phyloP scores from a whole-genome alignment of 805 yeast species.

The Cyberlindnera saturnus region DNA sequence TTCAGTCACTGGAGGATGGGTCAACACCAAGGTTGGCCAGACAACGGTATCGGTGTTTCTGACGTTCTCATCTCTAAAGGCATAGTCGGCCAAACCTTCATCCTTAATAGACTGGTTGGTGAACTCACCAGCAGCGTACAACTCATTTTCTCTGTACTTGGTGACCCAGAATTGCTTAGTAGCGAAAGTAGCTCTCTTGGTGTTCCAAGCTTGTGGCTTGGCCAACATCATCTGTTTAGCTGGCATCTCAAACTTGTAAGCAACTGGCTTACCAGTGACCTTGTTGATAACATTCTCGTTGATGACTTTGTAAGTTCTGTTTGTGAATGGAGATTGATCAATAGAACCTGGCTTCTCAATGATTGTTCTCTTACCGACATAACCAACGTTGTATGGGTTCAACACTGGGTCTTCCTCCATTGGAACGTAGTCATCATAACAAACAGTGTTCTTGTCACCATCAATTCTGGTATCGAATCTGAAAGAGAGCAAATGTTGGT shows the following conservation, averaged over 20 bases:
- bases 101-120: conserved; percentile 73
- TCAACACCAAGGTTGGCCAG: conserved; percentile 78
- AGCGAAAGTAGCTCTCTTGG: conserved; percentile 67
- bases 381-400: conserved; percentile 70
- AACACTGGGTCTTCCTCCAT: conserved; percentile 46
- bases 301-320: conserved; percentile 67
- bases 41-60: conserved; percentile 73
- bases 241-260: conserved; percentile 67
- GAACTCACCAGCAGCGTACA: conserved; percentile 81
- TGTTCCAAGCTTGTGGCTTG: conserved; percentile 54
- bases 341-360: conserved; percentile 67
- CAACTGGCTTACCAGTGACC: conserved; percentile 65
- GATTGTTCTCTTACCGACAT: conserved; percentile 52
- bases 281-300: conserved; percentile 70
- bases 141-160: conserved; percentile 64
- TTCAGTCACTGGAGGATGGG: conserved; percentile 78
- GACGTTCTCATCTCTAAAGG: conserved; percentile 57
- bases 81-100: conserved; percentile 69
- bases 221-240: conserved; percentile 75
- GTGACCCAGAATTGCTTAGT: conserved; percentile 81
- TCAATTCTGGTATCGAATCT: conserved; percentile 80
- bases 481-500: conserved; percentile 74
- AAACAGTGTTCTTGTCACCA: conserved; percentile 72
- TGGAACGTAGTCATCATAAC: conserved; percentile 61
- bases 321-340: conserved; percentile 72